phyloP scores from a whole-genome alignment of 148 eudicot genomes.

The Drosera capensis region DNA sequence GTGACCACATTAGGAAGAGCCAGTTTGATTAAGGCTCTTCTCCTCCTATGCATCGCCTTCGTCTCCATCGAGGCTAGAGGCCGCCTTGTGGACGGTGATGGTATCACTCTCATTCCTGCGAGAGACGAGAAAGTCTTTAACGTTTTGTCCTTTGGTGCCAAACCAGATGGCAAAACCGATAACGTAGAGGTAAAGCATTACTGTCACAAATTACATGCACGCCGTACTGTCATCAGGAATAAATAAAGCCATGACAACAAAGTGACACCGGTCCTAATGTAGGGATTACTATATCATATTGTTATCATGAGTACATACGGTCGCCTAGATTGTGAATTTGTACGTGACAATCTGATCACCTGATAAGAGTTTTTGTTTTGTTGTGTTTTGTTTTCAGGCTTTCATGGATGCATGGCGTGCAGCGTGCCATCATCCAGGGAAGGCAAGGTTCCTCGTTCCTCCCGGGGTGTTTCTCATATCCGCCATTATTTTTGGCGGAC shows the following conservation, averaged over 20 bases:
- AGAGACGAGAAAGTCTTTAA: constrained; percentile 28
- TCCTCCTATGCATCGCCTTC: constrained; percentile 6
- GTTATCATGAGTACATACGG: not conserved
- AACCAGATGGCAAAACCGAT: constrained; percentile 18
- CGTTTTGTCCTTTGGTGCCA: constrained; percentile 30
- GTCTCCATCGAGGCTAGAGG: constrained; percentile 5
- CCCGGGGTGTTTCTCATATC: constrained; percentile 15
- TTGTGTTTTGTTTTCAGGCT: constrained; percentile 6
- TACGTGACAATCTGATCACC: not conserved
- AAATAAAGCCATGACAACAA: not conserved
- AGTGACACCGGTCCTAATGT: not conserved
- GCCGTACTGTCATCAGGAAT: not conserved
- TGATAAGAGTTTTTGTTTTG: not conserved
- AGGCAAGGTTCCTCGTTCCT: constrained; percentile 19
- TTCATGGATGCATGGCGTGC: constrained; percentile 26
- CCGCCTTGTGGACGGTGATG: constrained; percentile 16
- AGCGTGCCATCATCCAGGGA: constrained; percentile 16
- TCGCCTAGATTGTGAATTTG: not conserved
- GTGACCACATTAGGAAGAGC: not conserved
- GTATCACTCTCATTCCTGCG: constrained; percentile 9
- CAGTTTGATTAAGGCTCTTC: not conserved
- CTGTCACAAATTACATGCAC: too few relatives aligned
- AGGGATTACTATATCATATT: too few relatives aligned
- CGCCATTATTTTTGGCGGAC: constrained; percentile 20
- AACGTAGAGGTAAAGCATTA: constrained; percentile 17